Base-by-base conservation (phyloP, 2,329 filamentous ascomycete genomes). In the Colletotrichum tabaci region DNA sequence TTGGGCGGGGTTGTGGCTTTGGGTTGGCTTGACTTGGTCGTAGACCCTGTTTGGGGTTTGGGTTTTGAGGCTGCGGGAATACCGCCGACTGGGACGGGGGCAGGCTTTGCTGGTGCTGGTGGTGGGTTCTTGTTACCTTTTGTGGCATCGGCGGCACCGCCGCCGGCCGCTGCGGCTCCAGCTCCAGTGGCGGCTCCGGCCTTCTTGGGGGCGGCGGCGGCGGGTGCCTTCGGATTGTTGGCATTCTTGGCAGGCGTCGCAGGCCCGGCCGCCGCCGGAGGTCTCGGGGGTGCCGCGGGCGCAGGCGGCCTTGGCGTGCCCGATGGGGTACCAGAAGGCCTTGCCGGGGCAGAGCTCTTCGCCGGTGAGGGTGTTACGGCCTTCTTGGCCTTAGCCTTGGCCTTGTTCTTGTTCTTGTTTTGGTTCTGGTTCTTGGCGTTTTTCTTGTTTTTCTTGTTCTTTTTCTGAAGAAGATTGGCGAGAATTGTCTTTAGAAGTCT, bases 81-180 rank as follows among this genome's bases (percentile, higher is more conserved):
- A 5, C 50, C 65, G 7, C 64, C 64, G 15, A 52, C 64, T 15
- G 68, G 57, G 15, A 46, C 50, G 30, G 46, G 46, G 42, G 65
- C 64, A n/a, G 65, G 57, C 55, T 61, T 60, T 35, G 40, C n/a
- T 47, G 30, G 30, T 47, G 26, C 53, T 30, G n/a, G 23, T 30
- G n/a, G 23, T 42, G 26, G 62, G 42, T 40, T 23, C 5, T 38
- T n/a, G 21, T 69, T 69, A 71, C 69, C 69, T 64, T 71, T 35
- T 23, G 47, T 18, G 21, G 53, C 55, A n/a, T 16, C 57, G 23
- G 47, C 67, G 7, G 56, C 67, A 4, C 23, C 52, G 8, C 35
- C 58, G 13, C 46, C 68, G 6, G 64, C 68, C 18, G 61, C 66
- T 3, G 52, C 42, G n/a, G 68, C 58, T 5, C 68, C 65, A 18